Percentiles rank a stretch among this genome's conserved stretches.
phyloP scores from a whole-genome alignment of 2,329 filamentous ascomycete species.

The Nemania sp. region DNA sequence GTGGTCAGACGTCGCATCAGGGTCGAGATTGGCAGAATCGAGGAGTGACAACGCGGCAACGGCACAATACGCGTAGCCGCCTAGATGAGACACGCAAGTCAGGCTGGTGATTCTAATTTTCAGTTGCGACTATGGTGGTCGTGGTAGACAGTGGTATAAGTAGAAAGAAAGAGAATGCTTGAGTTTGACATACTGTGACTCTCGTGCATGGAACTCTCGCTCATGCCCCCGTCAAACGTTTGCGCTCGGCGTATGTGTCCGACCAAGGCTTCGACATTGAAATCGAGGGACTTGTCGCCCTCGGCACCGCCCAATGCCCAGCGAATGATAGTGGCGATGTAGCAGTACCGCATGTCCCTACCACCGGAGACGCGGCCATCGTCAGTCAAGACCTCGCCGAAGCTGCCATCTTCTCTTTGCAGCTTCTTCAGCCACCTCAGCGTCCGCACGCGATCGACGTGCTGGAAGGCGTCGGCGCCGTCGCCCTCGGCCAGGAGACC shows the following conservation, averaged over 20 bases:
- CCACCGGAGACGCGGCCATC: conserved; percentile 69
- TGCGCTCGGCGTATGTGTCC: conserved; percentile 70
- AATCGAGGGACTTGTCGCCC: conserved; percentile 64
- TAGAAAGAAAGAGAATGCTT: not conserved
- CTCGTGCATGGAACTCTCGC: conserved; percentile 77
- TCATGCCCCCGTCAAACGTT: conserved; percentile 84
- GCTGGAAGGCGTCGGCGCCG: conserved; percentile 53
- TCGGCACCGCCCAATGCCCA: conserved; percentile 75
- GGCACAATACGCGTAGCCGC: conserved; percentile 89
- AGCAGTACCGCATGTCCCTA: conserved; percentile 84
- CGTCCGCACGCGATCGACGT: conserved; percentile 68
- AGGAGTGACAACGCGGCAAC: conserved; percentile 77
- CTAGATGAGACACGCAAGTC: conserved; percentile 45
- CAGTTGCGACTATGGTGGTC: not conserved
- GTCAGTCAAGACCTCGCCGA: conserved; percentile 77
- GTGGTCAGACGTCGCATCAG: conserved; percentile 33
- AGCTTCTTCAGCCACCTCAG: conserved; percentile 74
- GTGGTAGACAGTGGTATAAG: not conserved
- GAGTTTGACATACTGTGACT: conserved; percentile 67
- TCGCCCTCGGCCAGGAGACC: conserved; percentile 52
- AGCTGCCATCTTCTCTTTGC: conserved; percentile 85
- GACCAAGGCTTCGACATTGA: conserved; percentile 72
- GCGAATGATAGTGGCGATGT: conserved; percentile 77
- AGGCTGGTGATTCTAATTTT: not conserved
- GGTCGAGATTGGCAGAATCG: conserved; percentile 55